Evolutionary conservation across 768 basidiomycete species (phyloP), one percentile per base, ranked within the genome.

Genomic region (Nidularia pulvinata): DNA sequence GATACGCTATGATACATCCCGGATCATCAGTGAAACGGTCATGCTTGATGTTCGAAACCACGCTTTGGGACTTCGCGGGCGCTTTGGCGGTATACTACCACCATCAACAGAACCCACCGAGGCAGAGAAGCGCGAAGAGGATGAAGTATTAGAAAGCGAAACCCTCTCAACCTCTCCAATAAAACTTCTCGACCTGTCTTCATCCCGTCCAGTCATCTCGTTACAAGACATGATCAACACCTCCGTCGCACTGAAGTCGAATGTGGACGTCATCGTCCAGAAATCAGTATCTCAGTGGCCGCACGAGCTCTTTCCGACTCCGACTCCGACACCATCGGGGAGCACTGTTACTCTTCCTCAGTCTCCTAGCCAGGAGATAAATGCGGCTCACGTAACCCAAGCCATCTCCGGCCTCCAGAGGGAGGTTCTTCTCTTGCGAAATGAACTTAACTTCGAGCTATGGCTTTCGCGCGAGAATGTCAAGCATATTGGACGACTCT

Each of bases 391-490:
- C 59, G 75, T 84, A n/a, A 74, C 75, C n/a, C 80, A 84, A 51
- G 85, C 84, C 7, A 83, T 94, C 33, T 80, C 85, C 11, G 77
- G 73, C 5, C 72, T 95, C 54, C 93, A 95, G 66, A 77, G 88
- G 44, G 90, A 94, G 61, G 77, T 89, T 1, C 67, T 93, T 2
- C 67, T 93, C 32, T 73, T 94, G 32, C 78, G 88, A 48, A 91
- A 85, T 63, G 91, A 94, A 58, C 81, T 94, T 42, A 91, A 92
- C 63, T 91, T 93, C 55, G 89, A 94, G 70, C 74, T 87, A 25
- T 95, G 91, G 89, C 72, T 89, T 42, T 85, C 89, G 53, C 78
- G 89, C 57, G 86, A 93, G 68, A 91, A 92, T 54, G 80, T 88
- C 49, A 83, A 85, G 63, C 90, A 93, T 61, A 88, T 95, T 48